A percentile compares a stretch with the other conserved stretches of the same genome.
phyloP scores from a whole-genome alignment of 1,139 yeast genomes.

The Geotrichum europaeum region DNA sequence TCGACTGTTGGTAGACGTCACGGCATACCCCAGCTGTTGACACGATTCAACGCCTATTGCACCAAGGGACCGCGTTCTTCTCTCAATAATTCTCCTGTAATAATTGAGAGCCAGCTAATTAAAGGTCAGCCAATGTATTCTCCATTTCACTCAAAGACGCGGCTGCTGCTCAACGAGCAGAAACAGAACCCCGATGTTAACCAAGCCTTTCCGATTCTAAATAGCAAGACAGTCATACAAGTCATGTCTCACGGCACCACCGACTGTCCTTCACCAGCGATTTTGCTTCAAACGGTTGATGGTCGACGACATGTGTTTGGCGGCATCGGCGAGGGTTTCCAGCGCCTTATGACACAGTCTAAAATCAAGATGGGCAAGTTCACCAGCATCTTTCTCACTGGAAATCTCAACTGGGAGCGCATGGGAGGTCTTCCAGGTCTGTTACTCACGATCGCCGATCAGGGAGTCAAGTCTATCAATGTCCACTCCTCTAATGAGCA shows the following conservation, averaged over 20 bases:
- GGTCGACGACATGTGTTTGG: constrained; percentile 72
- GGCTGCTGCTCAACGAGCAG: background rate
- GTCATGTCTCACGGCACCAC: constrained; percentile 50
- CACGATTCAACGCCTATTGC: background rate
- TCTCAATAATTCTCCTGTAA: background rate
- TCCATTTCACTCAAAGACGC: background rate
- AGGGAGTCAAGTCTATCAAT: constrained; percentile 50
- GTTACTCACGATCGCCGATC: constrained; percentile 77
- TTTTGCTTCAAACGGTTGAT: constrained; percentile 45
- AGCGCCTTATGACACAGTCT: constrained; percentile 51
- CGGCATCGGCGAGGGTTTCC: constrained; percentile 78
- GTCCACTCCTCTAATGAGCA: constrained; percentile 43
- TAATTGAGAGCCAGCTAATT: background rate
- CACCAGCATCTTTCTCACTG: constrained; percentile 67
- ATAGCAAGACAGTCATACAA: constrained; percentile 27
- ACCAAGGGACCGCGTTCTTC: background rate
- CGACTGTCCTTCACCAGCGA: constrained; percentile 55
- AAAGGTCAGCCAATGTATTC: background rate
- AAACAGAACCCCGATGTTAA: background rate
- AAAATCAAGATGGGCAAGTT: constrained; percentile 39
- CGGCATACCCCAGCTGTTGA: constrained; percentile 11
- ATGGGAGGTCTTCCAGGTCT: constrained; percentile 90
- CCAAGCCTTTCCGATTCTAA: constrained; percentile 11
- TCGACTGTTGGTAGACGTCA: background rate
- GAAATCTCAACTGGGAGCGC: constrained; percentile 63